A percentile compares a stretch with the other conserved stretches of the same genome.
Evolutionary conservation across 2,329 filamentous ascomycete genomes (phyloP).

Genomic region (Immersiporthe knoxdaviesiana): DNA sequence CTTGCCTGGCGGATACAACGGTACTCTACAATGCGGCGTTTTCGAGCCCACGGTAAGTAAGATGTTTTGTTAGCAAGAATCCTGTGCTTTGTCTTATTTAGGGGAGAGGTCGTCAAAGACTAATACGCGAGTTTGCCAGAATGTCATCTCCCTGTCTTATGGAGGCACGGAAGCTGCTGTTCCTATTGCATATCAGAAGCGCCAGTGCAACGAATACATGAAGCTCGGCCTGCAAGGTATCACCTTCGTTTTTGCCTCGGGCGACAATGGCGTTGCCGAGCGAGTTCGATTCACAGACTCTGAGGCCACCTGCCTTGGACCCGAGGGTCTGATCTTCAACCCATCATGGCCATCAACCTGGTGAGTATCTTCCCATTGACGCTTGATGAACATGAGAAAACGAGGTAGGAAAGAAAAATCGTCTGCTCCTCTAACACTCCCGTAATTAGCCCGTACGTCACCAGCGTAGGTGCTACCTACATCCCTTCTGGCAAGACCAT

Average conservation of each 20-base stretch:
- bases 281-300: not conserved
- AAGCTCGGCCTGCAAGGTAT: constrained; percentile 55
- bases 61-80: too few species aligned
- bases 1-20: constrained; percentile 50
- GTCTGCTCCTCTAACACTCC: not conserved
- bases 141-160: constrained; percentile 61
- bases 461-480: constrained; percentile 33
- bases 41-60: constrained; percentile 47
- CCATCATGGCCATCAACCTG: constrained; percentile 54
- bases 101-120: not conserved
- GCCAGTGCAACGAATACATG: constrained; percentile 54
- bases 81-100: too few species aligned
- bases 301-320: constrained; percentile 36
- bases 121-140: constrained; percentile 32
- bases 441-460: constrained; percentile 41
- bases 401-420: not conserved
- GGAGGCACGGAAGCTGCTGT: constrained; percentile 57
- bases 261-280: constrained; percentile 48
- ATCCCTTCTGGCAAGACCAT: constrained; percentile 21
- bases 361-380: not conserved
- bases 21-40: constrained; percentile 41
- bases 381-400: too few species aligned
- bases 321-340: constrained; percentile 47
- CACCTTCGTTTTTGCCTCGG: constrained; percentile 52
- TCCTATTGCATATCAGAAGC: constrained; percentile 56